Conservation (phyloP, 371 early-diverging fungal genomes). For the Encephalitozoon cuniculi region DNA sequence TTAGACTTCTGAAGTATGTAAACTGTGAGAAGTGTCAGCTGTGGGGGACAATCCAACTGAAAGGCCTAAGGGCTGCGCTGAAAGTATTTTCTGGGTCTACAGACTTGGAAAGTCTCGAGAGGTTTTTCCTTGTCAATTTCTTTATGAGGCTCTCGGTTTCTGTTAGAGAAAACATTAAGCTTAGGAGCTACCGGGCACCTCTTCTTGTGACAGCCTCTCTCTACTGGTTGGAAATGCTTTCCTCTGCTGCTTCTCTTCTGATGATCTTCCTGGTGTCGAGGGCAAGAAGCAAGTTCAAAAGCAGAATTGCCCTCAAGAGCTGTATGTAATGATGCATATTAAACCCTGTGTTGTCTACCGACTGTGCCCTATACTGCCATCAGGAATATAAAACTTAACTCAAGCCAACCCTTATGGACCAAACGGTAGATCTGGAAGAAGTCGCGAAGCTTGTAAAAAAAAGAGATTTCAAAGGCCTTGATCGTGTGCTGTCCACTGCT, state of each 20-base stretch:
- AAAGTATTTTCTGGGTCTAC: slow-evolving; percentile 65
- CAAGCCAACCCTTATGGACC: not conserved
- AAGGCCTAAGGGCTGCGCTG: slow-evolving; percentile 73
- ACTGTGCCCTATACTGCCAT: not conserved
- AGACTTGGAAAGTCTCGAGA: not conserved
- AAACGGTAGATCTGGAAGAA: not conserved
- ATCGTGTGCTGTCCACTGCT: not conserved
- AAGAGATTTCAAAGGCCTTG: not conserved
- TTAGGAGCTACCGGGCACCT: not conserved
- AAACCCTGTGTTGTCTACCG: not conserved
- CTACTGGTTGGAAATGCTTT: not conserved
- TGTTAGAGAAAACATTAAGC: not conserved
- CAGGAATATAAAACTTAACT: not conserved
- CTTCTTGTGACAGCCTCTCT: not conserved
- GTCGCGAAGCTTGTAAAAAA: not conserved
- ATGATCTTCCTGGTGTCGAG: not conserved
- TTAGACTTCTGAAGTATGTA: slow-evolving; percentile 79
- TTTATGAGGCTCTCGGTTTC: slow-evolving; percentile 1
- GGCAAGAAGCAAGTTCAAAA: not conserved
- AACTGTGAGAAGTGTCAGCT: slow-evolving; percentile 90
- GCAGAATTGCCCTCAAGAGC: not conserved
- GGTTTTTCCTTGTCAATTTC: not conserved
- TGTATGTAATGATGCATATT: not conserved
- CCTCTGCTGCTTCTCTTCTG: not conserved
- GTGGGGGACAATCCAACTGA: slow-evolving; percentile 78